Evolutionary conservation across 495 filamentous ascomycete genomes (phyloP).

Genomic region (Cladorrhinum samala): DNA sequence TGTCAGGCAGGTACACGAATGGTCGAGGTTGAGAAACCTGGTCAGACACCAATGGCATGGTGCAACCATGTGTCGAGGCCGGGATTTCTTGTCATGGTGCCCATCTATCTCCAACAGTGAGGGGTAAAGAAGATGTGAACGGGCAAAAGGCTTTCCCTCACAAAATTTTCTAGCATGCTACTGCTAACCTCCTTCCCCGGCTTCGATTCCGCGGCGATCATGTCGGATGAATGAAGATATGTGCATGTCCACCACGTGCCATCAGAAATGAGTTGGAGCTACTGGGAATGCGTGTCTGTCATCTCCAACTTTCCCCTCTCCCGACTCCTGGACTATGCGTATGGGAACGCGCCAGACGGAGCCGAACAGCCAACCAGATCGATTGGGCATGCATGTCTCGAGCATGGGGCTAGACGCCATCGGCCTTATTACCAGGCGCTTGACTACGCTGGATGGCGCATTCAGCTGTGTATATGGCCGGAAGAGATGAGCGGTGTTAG

Average conservation of each 20-base stretch:
- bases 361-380: constrained; percentile 6
- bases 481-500: constrained; percentile 21
- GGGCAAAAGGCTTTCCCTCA: constrained; percentile 2
- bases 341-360: constrained; percentile 9
- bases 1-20: constrained; percentile 24
- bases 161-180: constrained; percentile 17
- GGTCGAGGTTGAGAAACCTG: constrained; percentile 22
- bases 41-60: constrained; percentile 19
- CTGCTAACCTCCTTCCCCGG: constrained; percentile 9
- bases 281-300: constrained; percentile 2
- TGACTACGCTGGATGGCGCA: neutral
- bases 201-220: constrained; percentile 14
- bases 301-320: constrained; percentile 9
- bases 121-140: constrained; percentile 2
- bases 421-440: constrained; percentile 13
- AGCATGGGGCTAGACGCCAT: constrained; percentile 15
- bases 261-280: constrained; percentile 6
- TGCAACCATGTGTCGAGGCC: constrained; percentile 17
- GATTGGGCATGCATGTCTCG: neutral
- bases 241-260: constrained; percentile 25
- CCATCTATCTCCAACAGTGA: constrained; percentile 30
- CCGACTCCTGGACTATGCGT: constrained; percentile 8
- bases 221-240: constrained; percentile 20
- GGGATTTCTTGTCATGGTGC: constrained; percentile 9
- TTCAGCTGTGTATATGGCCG: constrained; percentile 18